These are phyloP conservation scores for Candida vaughaniae DNA, from an alignment of 805 yeast genomes.

Conservation along the genomic window DNA sequence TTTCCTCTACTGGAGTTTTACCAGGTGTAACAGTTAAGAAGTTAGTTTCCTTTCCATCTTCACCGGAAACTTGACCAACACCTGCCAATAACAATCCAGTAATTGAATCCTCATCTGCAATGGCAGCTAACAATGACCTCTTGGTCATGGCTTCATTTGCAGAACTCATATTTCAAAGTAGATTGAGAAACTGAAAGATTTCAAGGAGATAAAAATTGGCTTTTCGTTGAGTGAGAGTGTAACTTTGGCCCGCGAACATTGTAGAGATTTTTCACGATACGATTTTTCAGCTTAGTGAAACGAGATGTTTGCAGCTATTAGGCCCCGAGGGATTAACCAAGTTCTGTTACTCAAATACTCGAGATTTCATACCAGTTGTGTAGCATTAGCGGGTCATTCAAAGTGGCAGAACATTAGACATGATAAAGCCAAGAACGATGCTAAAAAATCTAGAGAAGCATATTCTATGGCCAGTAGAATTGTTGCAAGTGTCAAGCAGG, in stretches of 20 bases:
- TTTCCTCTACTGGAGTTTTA: slow-evolving; percentile 73
- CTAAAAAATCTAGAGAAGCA: slow-evolving; percentile 65
- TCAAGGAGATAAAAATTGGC: too few species aligned
- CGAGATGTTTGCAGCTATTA: too few species aligned
- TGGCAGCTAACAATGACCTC: slow-evolving; percentile 84
- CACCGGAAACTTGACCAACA: slow-evolving; percentile 76
- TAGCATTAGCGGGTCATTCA: slow-evolving; percentile 71
- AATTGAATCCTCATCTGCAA: slow-evolving; percentile 97
- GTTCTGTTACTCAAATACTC: too few species aligned
- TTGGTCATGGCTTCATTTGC: slow-evolving; percentile 51
- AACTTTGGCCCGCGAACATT: too few species aligned
- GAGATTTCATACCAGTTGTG: slow-evolving; percentile 13
- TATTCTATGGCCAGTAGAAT: slow-evolving; percentile 73
- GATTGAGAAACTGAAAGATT: too few species aligned
- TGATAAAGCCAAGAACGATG: slow-evolving; percentile 91
- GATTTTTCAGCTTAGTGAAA: too few species aligned
- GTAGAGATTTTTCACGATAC: too few species aligned
- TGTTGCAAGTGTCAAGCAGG: slow-evolving; percentile 71
- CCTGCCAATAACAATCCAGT: slow-evolving; percentile 96
- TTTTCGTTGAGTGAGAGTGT: too few species aligned
- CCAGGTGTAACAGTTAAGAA: slow-evolving; percentile 75
- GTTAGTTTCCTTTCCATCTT: slow-evolving; percentile 70
- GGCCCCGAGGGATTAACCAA: too few species aligned
- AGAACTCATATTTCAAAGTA: slow-evolving; percentile 28
- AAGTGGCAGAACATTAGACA: slow-evolving; percentile 96